Evolutionary conservation across 2,329 filamentous ascomycete species (phyloP).

Genomic region (Cladobotryum protrusum): DNA sequence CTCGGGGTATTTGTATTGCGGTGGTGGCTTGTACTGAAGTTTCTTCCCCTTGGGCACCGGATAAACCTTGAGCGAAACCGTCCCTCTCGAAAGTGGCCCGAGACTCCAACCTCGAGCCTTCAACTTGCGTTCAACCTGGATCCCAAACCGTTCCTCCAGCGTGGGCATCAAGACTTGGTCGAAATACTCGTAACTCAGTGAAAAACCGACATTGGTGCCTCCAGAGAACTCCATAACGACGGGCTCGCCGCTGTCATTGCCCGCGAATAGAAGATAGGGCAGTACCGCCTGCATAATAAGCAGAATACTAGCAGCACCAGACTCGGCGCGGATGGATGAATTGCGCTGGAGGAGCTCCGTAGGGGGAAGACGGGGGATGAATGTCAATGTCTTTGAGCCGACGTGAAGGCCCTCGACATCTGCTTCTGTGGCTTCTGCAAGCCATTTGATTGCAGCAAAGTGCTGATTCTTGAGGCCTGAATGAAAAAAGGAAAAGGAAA

Average conservation of each 20-base stretch:
- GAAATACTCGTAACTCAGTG: constrained; percentile 55
- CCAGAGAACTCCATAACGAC: constrained; percentile 48
- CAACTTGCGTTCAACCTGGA: constrained; percentile 40
- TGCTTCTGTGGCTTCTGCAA: constrained; percentile 46
- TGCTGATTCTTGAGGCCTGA: constrained; percentile 57
- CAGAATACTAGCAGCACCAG: constrained; percentile 46
- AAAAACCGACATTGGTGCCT: constrained; percentile 54
- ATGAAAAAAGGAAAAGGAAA: neutral
- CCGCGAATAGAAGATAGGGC: constrained; percentile 51
- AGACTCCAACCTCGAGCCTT: constrained; percentile 45
- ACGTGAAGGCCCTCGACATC: constrained; percentile 44
- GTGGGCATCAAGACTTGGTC: constrained; percentile 54
- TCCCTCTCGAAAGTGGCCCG: constrained; percentile 36
- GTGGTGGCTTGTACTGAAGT: constrained; percentile 30
- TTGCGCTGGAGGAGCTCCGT: constrained; percentile 34
- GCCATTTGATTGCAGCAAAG: constrained; percentile 48
- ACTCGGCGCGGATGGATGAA: constrained; percentile 44
- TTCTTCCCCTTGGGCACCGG: constrained; percentile 28
- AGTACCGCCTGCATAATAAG: constrained; percentile 56
- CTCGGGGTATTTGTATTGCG: constrained; percentile 16
- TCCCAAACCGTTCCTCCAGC: constrained; percentile 44
- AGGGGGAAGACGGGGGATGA: constrained; percentile 36
- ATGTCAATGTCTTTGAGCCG: constrained; percentile 45
- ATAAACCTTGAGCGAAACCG: constrained; percentile 36
- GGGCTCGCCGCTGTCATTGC: constrained; percentile 35